Conservation (phyloP, 2,329 filamentous ascomycete species). For the Venturia carpophila region DNA sequence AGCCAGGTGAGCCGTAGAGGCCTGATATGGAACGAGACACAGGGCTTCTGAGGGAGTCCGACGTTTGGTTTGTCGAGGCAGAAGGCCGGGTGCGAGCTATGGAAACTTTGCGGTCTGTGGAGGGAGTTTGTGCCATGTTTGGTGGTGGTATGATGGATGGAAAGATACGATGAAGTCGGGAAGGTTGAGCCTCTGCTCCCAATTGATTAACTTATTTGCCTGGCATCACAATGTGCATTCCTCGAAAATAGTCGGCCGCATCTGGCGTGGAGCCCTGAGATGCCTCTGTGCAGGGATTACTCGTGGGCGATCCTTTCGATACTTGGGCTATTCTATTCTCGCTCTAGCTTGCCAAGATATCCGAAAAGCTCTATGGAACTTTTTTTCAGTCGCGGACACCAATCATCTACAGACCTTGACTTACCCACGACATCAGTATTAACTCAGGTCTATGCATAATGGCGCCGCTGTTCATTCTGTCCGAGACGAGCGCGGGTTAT, state of each 20-base stretch:
- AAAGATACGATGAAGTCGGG: neutral
- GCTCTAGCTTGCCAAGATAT: neutral
- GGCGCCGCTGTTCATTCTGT: slow-evolving; percentile 78
- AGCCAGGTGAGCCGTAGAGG: slow-evolving; percentile 49
- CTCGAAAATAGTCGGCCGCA: neutral
- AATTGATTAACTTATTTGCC: neutral
- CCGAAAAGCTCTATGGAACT: neutral
- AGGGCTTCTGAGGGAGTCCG: slow-evolving; percentile 36
- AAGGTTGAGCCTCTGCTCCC: neutral
- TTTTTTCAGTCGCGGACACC: neutral
- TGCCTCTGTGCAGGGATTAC: neutral
- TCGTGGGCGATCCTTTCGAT: no score
- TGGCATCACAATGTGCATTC: neutral
- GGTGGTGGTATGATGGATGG: neutral
- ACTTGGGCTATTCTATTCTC: no score
- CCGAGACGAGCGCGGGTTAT: slow-evolving; percentile 93
- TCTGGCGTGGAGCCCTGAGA: neutral
- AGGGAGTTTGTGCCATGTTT: slow-evolving; percentile 9
- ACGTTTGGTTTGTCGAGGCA: slow-evolving; percentile 5
- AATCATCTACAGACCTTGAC: neutral
- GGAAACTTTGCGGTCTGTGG: slow-evolving; percentile 43
- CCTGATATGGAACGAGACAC: slow-evolving; percentile 52
- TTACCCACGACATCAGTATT: slow-evolving; percentile 1
- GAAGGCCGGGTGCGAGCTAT: slow-evolving; percentile 23
- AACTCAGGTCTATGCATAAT: slow-evolving; percentile 43